Evolutionary conservation across 1,284 basidiomycete species (phyloP), one percentile per base, ranked within the genome.

Genomic region (Ceratobasidium sp.): DNA sequence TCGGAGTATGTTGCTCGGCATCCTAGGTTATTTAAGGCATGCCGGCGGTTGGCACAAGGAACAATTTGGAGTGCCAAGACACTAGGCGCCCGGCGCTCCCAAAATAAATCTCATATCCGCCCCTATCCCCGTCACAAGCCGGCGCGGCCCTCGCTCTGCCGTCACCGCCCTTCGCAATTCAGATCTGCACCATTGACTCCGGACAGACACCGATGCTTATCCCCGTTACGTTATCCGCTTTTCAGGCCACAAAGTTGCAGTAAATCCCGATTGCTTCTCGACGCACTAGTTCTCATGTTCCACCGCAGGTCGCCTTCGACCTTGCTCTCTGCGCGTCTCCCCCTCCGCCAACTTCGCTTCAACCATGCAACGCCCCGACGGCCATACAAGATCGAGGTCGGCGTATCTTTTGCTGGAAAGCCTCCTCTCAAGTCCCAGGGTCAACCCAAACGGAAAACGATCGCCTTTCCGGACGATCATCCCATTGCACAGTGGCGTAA

Each of bases 381-480:
- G 6, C 73, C 73, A 7, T 73, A 70, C 66, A 62, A 54, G 36
- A 67, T 73, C 25, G 67, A 73, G n/a, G 49, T 73, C 23, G 73
- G 73, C 30, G 66, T 71, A 2, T 53, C 53, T 25, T 73, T 70
- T 59, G 62, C 54, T 23, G 73, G 56, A 3, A 73, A 73, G 36
- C 73, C 72, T 9, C n/a, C 49, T n/a, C 23, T 54, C 28, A 69
- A 58, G 40, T 53, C 42, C 9, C 40, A 51, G 9, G 38, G 8
- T 16, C 38, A 21, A 28, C 72, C 60, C 62, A 56, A 66, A 33
- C 40, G 44, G 33, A 71, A 61, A 40, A 73, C 46, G 11, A 30
- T 63, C n/a, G 54, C 56, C 6, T 73, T 73, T 40, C 58, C 73
- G 11, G 21, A 33, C n/a, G 58, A 69, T 36, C 73, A 73, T 23